Evolutionary conservation across 164 flowering plant species (phyloP).

Genomic region (Piper longum): DNA sequence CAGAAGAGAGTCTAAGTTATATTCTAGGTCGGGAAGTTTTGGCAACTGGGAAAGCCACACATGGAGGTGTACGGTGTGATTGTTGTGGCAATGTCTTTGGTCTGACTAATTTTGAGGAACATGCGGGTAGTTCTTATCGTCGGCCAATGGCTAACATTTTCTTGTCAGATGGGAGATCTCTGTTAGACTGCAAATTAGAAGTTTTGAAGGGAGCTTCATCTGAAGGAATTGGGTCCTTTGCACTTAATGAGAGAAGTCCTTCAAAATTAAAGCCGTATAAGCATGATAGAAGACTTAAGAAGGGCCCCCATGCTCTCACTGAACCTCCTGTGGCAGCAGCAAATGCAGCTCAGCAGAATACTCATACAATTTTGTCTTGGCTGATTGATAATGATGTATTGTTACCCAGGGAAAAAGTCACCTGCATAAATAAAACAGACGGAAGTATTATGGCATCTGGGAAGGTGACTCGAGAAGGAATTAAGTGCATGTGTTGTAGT

Average conservation of each 20-base stretch:
- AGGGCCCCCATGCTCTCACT: background rate
- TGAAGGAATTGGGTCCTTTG: background rate
- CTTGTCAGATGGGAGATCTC: constrained; percentile 1
- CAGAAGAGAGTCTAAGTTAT: background rate
- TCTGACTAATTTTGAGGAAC: background rate
- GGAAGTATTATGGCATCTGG: constrained; percentile 27
- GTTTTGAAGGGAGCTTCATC: background rate
- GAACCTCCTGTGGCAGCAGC: constrained; percentile 7
- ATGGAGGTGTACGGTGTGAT: background rate
- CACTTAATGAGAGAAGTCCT: background rate
- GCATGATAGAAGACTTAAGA: constrained; percentile 38
- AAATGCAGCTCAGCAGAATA: constrained; percentile 18
- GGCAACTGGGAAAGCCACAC: background rate
- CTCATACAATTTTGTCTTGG: constrained; percentile 59
- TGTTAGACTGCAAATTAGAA: constrained; percentile 1
- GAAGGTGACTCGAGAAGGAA: constrained; percentile 52
- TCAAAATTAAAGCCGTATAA: constrained; percentile 13
- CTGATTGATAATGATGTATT: constrained; percentile 57
- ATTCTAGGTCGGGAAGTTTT: background rate
- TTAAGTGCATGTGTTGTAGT: constrained; percentile 66
- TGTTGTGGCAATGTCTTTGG: background rate
- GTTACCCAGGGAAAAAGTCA: constrained; percentile 44
- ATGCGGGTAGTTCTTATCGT: background rate
- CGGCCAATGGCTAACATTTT: background rate
- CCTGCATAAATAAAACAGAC: constrained; percentile 19